Evolutionary conservation across 2,329 filamentous ascomycete genomes (phyloP).

Genomic region (Xylaria hypoxylon): DNA sequence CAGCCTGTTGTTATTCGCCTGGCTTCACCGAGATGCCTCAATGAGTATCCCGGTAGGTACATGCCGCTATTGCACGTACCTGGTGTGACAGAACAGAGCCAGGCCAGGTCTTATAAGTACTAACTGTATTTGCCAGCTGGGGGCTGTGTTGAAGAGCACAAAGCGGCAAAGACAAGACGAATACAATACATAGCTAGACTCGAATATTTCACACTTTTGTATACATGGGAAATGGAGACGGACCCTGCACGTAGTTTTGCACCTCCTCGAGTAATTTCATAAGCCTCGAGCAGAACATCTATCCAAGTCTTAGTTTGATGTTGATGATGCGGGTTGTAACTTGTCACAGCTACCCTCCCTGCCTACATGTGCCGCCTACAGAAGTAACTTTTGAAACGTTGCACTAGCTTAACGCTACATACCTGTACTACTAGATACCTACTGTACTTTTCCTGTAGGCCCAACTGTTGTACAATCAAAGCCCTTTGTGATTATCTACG

Average conservation of each 20-base stretch:
- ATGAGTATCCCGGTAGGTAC: constrained; percentile 34
- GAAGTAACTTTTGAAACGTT: constrained; percentile 24
- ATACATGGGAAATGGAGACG: too few species aligned
- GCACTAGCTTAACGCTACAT: constrained; percentile 5
- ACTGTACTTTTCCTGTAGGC: neutral
- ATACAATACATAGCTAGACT: neutral
- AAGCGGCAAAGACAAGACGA: neutral
- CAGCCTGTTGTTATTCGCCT: constrained; percentile 28
- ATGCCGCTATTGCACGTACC: constrained; percentile 17
- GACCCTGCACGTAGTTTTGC: too few species aligned
- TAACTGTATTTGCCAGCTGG: constrained; percentile 4
- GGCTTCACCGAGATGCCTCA: constrained; percentile 39
- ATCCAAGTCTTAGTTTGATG: neutral
- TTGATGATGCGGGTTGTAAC: neutral
- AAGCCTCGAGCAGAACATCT: too few species aligned
- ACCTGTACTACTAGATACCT: neutral
- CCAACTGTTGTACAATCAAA: neutral
- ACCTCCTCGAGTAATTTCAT: too few species aligned
- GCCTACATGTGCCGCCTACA: too few species aligned
- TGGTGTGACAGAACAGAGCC: neutral
- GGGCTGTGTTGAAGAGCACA: constrained; percentile 15
- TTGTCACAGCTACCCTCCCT: neutral
- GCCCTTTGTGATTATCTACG: neutral
- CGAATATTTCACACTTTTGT: too few species aligned
- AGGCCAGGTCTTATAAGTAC: neutral